Evolutionary conservation across 176 grass and related monocot genomes (phyloP).

Genomic region (Poa pratensis): DNA sequence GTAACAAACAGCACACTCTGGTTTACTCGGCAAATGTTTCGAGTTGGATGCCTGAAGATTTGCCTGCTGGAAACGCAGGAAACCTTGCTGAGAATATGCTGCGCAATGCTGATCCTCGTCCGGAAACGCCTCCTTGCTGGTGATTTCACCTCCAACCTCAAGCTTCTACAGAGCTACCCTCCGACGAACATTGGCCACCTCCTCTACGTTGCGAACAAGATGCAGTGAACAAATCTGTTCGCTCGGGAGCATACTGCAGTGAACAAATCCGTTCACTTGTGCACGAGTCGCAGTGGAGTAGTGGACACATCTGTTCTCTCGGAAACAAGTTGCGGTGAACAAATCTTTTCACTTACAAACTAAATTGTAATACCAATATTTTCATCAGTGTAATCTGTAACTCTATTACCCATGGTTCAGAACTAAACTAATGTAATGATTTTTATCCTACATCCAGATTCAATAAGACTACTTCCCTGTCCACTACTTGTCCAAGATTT

Average conservation of each 20-base stretch:
- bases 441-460: not conserved
- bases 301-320: not conserved
- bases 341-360: not conserved
- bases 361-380: not conserved
- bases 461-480: not conserved
- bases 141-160: conserved; percentile 78
- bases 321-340: conserved; percentile 73
- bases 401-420: not conserved
- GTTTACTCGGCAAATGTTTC: conserved; percentile 12
- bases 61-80: conserved; percentile 49
- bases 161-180: conserved; percentile 86
- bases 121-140: conserved; percentile 73
- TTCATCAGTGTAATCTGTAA: not conserved
- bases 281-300: conserved; percentile 1
- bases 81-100: conserved; percentile 95
- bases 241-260: conserved; percentile 60
- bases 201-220: conserved; percentile 88
- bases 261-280: not conserved
- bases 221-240: conserved; percentile 43
- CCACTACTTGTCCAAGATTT: not conserved
- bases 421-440: not conserved
- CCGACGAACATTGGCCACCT: conserved; percentile 87
- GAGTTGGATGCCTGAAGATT: not conserved
- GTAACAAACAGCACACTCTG: conserved; percentile 42
- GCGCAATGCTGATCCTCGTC: conserved; percentile 88